Percentiles rank a stretch among this genome's conserved stretches.
Conservation (phyloP, 345 rosid species). For the Chamaenerion angustifolium region DNA sequence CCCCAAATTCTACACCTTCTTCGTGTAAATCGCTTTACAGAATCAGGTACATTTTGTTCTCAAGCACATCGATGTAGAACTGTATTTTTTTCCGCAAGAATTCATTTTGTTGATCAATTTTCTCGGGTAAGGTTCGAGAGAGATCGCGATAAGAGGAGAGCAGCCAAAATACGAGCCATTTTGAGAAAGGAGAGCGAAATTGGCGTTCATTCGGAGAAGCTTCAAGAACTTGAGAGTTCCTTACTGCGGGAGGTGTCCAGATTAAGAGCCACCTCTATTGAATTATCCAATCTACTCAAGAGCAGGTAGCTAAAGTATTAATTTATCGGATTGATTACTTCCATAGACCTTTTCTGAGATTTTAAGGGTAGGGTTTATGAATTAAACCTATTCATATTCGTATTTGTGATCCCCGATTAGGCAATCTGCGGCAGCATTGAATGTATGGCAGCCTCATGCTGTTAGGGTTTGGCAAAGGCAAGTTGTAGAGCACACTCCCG, state of each 20-base stretch:
- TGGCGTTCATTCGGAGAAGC: conserved; percentile 33
- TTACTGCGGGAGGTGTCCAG: conserved; percentile 37
- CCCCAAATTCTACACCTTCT: conserved; percentile 16
- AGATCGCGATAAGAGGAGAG: conserved; percentile 40
- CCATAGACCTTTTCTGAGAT: not conserved
- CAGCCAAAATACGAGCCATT: conserved; percentile 45
- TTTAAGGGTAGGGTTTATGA: not conserved
- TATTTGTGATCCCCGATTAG: conserved; percentile 17
- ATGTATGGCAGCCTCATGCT: conserved; percentile 85
- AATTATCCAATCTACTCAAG: conserved; percentile 39
- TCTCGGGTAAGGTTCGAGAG: conserved; percentile 47
- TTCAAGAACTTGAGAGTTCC: conserved; percentile 31
- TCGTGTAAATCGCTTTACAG: conserved; percentile 32
- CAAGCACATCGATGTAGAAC: not conserved
- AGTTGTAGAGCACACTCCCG: conserved; percentile 61
- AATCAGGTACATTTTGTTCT: conserved; percentile 23
- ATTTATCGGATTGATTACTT: not conserved
- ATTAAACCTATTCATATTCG: not conserved
- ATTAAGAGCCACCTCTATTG: conserved; percentile 22
- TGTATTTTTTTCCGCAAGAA: not conserved
- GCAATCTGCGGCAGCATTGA: conserved; percentile 86
- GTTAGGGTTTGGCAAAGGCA: conserved; percentile 57
- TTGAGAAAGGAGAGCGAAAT: conserved; percentile 66
- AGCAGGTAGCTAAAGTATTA: conserved; percentile 36
- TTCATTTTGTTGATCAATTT: conserved; percentile 1